phyloP scores from a whole-genome alignment of 495 filamentous ascomycete species.

The Tetracladium setigerum region DNA sequence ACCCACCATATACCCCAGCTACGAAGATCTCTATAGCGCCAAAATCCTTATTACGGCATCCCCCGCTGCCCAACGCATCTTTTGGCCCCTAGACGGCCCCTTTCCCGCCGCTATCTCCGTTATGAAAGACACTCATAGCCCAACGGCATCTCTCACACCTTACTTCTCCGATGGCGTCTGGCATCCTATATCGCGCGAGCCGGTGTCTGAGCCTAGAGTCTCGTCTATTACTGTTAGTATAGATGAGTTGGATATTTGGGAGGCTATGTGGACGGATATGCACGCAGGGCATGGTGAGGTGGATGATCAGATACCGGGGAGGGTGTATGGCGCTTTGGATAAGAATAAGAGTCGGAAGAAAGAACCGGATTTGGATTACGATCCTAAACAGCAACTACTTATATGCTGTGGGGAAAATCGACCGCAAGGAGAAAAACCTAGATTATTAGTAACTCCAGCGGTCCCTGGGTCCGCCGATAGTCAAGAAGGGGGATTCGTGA shows the following conservation, averaged over 20 bases:
- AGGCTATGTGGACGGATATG: constrained; percentile 12
- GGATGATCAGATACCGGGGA: no score
- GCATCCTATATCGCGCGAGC: constrained; percentile 16
- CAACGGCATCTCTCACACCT: constrained; percentile 11
- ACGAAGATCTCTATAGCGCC: no score
- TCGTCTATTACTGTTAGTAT: constrained; percentile 15
- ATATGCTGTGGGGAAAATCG: constrained; percentile 15
- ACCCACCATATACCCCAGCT: no score
- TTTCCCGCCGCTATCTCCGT: constrained; percentile 20
- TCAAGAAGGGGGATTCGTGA: constrained; percentile 13
- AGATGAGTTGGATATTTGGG: constrained; percentile 15
- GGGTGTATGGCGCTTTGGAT: no score
- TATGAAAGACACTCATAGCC: constrained; percentile 10
- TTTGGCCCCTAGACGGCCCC: constrained; percentile 17
- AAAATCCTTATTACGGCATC: background rate
- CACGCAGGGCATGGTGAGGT: no score
- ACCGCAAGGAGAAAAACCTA: constrained; percentile 13
- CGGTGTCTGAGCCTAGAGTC: constrained; percentile 19
- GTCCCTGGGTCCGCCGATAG: background rate
- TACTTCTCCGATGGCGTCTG: constrained; percentile 16
- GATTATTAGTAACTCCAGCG: constrained; percentile 6
- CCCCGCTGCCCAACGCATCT: constrained; percentile 15
- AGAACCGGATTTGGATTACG: constrained; percentile 9
- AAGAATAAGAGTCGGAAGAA: background rate
- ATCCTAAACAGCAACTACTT: constrained; percentile 11